Base-by-base conservation (phyloP, 2,329 filamentous ascomycete species). In the Fusarium sp. region DNA sequence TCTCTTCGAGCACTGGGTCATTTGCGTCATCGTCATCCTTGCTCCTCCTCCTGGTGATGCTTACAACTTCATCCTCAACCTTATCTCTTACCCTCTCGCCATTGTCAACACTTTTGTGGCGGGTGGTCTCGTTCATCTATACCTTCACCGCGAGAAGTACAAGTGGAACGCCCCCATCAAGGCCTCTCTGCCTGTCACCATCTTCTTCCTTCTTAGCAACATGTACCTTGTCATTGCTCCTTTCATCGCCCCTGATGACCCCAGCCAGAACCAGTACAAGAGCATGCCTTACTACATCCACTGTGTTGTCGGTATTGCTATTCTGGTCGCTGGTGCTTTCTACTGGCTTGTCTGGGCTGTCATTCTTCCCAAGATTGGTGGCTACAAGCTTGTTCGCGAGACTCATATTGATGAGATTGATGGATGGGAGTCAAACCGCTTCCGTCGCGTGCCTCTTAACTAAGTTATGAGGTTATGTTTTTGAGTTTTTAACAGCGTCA, bases 11-110 rank as follows among this genome's bases (percentile, higher is more conserved):
- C 88, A 90, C 80, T 91, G 86, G 85, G 75, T 86, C 33, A 86
- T 89, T 13, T 89, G 85, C 0, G 84, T 89, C 46, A 85, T 91
- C 58, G 88, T 90, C 72, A 89, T 92, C 77, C 80, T 91, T 3
- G 89, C 88, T 0, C 88, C 89, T 36, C 89, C 89, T 4, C 87
- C 89, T 3, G 89, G 88, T 36, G 88, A 90, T 76, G 88, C 88
- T 0, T 91, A 89, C 77, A 89, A 88, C 78, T 90, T 89, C 71
- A 82, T 86, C 46, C 78, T 86, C 63, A 86, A 88, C 77, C 83
- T 90, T 54, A 90, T 90, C 72, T 88, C 86, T 0, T 91, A 91
- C 71, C 88, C 88, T 1, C 82, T 89, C 13, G 85, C 88, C 51
- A 81, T 88, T 42, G 81, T 88, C 75, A 88, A 88, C 77, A 77